Evolutionary conservation across 176 grass and related monocot genomes (phyloP).

Genomic region (Lolium rigidum): DNA sequence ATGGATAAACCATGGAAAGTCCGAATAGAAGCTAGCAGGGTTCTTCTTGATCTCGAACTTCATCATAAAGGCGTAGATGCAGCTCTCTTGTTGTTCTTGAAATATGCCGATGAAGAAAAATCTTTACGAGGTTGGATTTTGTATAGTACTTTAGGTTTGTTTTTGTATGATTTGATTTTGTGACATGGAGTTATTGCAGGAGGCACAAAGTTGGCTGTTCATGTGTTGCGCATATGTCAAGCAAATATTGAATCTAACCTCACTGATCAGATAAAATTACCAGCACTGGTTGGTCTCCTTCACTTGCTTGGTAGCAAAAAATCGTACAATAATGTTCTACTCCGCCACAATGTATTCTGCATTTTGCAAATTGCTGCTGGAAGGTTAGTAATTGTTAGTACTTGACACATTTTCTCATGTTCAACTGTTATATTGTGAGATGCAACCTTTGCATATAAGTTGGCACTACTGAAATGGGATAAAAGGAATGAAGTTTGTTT

Average conservation of each 20-base stretch:
- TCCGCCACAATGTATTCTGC: conserved; percentile 95
- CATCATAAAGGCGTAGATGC: conserved; percentile 81
- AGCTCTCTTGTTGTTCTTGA: conserved; percentile 86
- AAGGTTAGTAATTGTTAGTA: conserved; percentile 66
- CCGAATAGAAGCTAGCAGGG: conserved; percentile 88
- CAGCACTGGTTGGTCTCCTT: conserved; percentile 75
- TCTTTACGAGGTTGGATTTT: conserved; percentile 76
- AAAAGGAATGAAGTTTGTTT: neutral
- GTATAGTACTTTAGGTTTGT: conserved; percentile 28
- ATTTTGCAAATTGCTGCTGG: conserved; percentile 94
- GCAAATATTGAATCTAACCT: conserved; percentile 51
- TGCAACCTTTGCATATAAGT: neutral
- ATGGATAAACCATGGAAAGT: conserved; percentile 84
- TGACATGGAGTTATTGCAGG: conserved; percentile 68
- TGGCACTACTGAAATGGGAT: conserved; percentile 7
- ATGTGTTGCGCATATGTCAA: conserved; percentile 89
- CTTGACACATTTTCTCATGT: conserved; percentile 30
- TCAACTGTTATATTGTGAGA: conserved; percentile 19
- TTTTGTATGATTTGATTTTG: conserved; percentile 36
- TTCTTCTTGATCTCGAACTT: conserved; percentile 89
- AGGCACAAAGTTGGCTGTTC: conserved; percentile 72
- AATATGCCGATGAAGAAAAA: conserved; percentile 82
- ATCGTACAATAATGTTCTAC: conserved; percentile 84
- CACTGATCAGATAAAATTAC: conserved; percentile 62
- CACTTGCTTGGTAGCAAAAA: conserved; percentile 73